A percentile compares a stretch with the other conserved stretches of the same genome.
Conservation (phyloP, 257 asterid genomes). For the Ballota nigra region DNA sequence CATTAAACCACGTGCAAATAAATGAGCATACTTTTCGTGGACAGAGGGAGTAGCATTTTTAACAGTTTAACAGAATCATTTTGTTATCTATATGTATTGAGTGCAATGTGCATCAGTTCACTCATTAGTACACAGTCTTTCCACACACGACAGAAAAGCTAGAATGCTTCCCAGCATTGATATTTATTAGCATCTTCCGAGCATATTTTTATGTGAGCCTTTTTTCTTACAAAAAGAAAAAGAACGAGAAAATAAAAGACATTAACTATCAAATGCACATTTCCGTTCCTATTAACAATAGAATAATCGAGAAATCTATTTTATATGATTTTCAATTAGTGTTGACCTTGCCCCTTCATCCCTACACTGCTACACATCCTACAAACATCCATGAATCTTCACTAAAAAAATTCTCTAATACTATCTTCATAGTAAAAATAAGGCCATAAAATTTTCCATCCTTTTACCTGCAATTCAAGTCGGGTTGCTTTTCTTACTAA, state of each 20-base stretch:
- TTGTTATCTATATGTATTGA: background rate
- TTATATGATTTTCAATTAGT: background rate
- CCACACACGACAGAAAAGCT: background rate
- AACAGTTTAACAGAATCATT: background rate
- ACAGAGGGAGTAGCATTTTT: background rate
- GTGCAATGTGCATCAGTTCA: background rate
- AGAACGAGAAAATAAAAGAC: background rate
- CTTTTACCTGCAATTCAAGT: background rate
- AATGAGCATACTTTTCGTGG: too few species aligned
- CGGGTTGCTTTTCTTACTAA: background rate
- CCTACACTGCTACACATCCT: background rate
- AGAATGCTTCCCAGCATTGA: background rate
- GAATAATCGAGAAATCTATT: background rate
- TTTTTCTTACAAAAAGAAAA: background rate
- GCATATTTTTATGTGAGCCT: background rate
- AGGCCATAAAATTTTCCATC: background rate
- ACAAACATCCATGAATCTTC: background rate
- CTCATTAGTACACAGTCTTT: background rate
- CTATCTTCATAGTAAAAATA: background rate
- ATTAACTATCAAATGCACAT: constrained; percentile 1
- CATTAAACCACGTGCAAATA: too few species aligned
- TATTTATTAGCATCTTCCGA: background rate
- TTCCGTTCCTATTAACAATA: background rate
- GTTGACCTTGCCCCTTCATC: background rate
- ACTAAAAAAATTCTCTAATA: background rate